phyloP scores from a whole-genome alignment of 2,329 filamentous ascomycete species.

The Claviceps spartinae region DNA sequence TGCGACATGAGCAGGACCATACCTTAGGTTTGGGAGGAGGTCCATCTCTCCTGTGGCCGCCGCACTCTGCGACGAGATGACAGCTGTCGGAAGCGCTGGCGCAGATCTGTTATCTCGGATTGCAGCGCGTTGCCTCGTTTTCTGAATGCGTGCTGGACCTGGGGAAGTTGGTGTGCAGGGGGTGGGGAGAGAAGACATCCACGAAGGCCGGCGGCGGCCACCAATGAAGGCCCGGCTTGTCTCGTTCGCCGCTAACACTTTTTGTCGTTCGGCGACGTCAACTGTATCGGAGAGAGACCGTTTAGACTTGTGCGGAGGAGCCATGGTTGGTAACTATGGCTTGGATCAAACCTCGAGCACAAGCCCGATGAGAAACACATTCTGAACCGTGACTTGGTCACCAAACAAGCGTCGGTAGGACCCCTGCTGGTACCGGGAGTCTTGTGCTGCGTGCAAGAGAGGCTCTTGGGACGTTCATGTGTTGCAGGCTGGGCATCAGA shows the following conservation, averaged over 20 bases:
- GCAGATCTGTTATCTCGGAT: neutral
- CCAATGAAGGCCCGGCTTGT: constrained; percentile 6
- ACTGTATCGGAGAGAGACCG: neutral
- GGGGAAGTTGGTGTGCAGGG: neutral
- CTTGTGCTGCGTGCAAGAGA: no score
- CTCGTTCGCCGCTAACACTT: constrained; percentile 4
- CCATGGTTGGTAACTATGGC: neutral
- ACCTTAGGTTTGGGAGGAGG: neutral
- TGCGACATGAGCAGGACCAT: neutral
- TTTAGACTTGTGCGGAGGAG: neutral
- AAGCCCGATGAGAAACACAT: neutral
- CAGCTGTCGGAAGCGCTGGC: neutral
- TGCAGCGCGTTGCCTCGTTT: neutral
- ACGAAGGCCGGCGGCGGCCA: neutral
- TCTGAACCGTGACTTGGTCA: neutral
- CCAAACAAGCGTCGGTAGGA: neutral
- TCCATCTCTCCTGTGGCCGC: neutral
- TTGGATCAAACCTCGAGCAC: neutral
- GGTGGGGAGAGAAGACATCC: constrained; percentile 1
- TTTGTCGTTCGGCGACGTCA: neutral
- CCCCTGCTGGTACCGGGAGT: neutral
- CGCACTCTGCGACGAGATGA: neutral
- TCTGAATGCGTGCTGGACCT: neutral
- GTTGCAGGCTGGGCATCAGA: no score
- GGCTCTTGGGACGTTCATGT: no score